Evolutionary conservation across 345 rosid species (phyloP).

Genomic region (Trapa bicornis): DNA sequence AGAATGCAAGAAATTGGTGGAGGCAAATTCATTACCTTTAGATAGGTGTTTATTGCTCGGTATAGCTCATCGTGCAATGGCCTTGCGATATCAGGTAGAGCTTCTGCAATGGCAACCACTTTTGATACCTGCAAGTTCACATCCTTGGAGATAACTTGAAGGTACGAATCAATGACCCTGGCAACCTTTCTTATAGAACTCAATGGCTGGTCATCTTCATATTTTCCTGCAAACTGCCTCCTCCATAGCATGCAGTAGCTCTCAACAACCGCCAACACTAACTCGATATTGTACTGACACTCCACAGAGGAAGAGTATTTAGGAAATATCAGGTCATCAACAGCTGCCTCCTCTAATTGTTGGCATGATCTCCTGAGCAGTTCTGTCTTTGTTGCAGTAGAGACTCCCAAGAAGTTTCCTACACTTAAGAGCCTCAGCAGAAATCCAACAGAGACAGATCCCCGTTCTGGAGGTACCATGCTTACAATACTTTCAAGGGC

Average conservation of each 20-base stretch:
- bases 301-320: constrained; percentile 33
- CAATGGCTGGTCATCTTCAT: constrained; percentile 25
- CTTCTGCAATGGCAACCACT: constrained; percentile 56
- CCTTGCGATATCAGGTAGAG: constrained; percentile 55
- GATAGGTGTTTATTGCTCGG: constrained; percentile 73
- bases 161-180: constrained; percentile 64
- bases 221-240: constrained; percentile 39
- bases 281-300: constrained; percentile 44
- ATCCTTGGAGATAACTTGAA: constrained; percentile 65
- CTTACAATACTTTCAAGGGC: constrained; percentile 61
- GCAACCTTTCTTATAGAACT: constrained; percentile 54
- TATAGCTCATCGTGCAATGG: constrained; percentile 72
- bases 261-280: constrained; percentile 53
- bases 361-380: constrained; percentile 59
- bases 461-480: constrained; percentile 76
- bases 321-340: constrained; percentile 53
- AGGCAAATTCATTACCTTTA: constrained; percentile 41
- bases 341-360: constrained; percentile 71
- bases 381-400: constrained; percentile 59
- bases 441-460: constrained; percentile 74
- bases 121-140: constrained; percentile 44
- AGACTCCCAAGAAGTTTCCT: constrained; percentile 55
- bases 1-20: neutral
- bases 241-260: constrained; percentile 61
- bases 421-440: constrained; percentile 72